These are phyloP conservation scores for Platanthera guangdongensis DNA, from an alignment of 106 monocot genomes.

Conservation along the genomic window DNA sequence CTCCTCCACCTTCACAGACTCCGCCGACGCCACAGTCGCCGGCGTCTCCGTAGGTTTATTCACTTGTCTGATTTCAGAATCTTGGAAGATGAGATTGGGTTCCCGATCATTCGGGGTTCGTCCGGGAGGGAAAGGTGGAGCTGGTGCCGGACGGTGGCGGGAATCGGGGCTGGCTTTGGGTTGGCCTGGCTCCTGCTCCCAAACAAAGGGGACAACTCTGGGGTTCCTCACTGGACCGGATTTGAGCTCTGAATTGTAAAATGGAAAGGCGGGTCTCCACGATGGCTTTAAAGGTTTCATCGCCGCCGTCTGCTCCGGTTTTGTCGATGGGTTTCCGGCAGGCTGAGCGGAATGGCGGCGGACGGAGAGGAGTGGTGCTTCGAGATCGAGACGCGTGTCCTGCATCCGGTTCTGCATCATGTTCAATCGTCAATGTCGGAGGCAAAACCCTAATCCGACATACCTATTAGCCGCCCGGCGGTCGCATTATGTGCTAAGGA, in stretches of 20 bases:
- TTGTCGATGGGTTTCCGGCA: not conserved
- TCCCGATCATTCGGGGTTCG: not conserved
- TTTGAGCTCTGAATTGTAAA: constrained; percentile 51
- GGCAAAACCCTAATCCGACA: constrained; percentile 1
- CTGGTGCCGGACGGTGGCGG: not conserved
- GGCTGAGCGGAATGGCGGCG: constrained; percentile 28
- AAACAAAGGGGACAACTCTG: constrained; percentile 51
- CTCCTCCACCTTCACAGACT: constrained; percentile 16
- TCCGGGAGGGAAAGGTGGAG: constrained; percentile 1
- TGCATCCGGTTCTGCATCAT: constrained; percentile 19
- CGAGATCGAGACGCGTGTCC: constrained; percentile 49
- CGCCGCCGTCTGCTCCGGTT: not conserved
- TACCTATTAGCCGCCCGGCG: not conserved
- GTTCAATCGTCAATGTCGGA: not conserved
- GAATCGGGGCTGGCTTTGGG: constrained; percentile 22
- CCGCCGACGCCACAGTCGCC: not conserved
- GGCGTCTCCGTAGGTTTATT: not conserved
- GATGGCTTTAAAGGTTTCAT: not conserved
- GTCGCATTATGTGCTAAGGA: not conserved
- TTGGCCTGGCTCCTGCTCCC: constrained; percentile 65
- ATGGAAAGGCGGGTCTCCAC: constrained; percentile 27
- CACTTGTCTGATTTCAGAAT: too few relatives aligned
- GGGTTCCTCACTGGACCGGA: constrained; percentile 44
- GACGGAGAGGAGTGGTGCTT: constrained; percentile 53
- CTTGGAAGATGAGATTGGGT: not conserved